Base-by-base conservation (phyloP, 2,329 filamentous ascomycete species). In the Ophiostoma angusticollis region DNA sequence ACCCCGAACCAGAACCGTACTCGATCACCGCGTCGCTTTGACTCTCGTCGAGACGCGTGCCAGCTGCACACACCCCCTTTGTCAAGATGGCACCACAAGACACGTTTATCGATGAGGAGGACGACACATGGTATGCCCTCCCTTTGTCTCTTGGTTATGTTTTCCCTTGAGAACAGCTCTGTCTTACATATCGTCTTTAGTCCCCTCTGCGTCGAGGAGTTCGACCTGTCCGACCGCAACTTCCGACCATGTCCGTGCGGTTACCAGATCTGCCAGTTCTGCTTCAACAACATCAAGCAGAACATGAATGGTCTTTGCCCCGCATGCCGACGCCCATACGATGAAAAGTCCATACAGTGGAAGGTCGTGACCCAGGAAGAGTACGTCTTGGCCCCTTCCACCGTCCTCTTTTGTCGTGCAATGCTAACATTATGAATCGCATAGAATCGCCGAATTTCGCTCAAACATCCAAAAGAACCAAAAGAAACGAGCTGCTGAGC, bases 191-290 rank as follows among this genome's bases (percentile, higher is more conserved):
- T n/a, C n/a, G 21, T 7, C 36, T 22, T 13, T 53, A 98, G 91
- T 61, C 91, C 91, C 50, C 80, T 98, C 47, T 98, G 91, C 59
- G 93, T 98, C 56, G 91, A 98, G 64, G 93, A 98, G 66, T 93
- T 98, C 57, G 93, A 98, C 62, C 77, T 98, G 36, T 93, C 86
- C 30, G 91, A 98, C 68, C 84, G 85, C 59, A 94, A 93, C 63
- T 98, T 98, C 62, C 78, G 81, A 54, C 91, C 91, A 49, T 98
- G 91, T 67, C 89, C 89, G 42, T 98, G 91, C 58, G 91, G 91
- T 45, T 98, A 98, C 56, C 89, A 95, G 87, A 89, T 98, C 58
- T 98, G 91, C 62, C 93, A 98, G 68, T 98, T 98, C 63, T 98
- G 91, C 65, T 98, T 89, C 68, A 95, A 98, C 64, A 98, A 96